Conservation (phyloP, 768 basidiomycete genomes). For the Russula vinacea region DNA sequence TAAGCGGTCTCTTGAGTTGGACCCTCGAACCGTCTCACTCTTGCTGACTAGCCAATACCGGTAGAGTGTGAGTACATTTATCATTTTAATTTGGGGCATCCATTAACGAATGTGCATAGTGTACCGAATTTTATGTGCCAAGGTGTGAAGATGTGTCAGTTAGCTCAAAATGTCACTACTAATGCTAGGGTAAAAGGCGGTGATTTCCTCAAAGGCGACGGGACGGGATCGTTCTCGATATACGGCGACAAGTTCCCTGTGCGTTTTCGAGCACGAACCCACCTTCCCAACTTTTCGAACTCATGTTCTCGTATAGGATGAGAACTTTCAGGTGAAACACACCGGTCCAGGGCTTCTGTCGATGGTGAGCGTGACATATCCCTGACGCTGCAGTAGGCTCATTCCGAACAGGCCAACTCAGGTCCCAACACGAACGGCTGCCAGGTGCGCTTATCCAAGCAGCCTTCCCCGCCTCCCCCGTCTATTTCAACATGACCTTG, state of each 20-base stretch:
- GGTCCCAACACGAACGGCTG: conserved; percentile 93
- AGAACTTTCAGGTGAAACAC: conserved; percentile 93
- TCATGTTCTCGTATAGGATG: conserved; percentile 55
- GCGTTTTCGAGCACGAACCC: conserved; percentile 31
- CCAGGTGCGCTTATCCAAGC: conserved; percentile 47
- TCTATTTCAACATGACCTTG: neutral
- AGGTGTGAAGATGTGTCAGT: conserved; percentile 44
- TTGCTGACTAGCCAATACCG: conserved; percentile 29
- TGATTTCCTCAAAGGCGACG: conserved; percentile 92
- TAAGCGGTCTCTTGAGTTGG: conserved; percentile 37
- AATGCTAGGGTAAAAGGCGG: conserved; percentile 53
- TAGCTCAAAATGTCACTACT: conserved; percentile 1
- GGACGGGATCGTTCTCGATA: conserved; percentile 95
- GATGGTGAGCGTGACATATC: conserved; percentile 56
- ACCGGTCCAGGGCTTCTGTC: conserved; percentile 80
- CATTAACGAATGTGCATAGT: conserved; percentile 39
- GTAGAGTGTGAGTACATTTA: conserved; percentile 62
- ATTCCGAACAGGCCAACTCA: conserved; percentile 74
- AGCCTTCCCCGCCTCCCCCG: neutral
- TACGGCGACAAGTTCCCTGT: conserved; percentile 94
- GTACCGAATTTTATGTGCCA: conserved; percentile 97
- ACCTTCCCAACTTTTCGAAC: neutral
- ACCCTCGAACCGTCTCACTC: conserved; percentile 31
- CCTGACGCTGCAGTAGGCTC: neutral
- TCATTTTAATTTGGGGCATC: conserved; percentile 13